A percentile compares a stretch with the other conserved stretches of the same genome.
phyloP scores from a whole-genome alignment of 179 eudicot genomes.

The Silene coronaria region DNA sequence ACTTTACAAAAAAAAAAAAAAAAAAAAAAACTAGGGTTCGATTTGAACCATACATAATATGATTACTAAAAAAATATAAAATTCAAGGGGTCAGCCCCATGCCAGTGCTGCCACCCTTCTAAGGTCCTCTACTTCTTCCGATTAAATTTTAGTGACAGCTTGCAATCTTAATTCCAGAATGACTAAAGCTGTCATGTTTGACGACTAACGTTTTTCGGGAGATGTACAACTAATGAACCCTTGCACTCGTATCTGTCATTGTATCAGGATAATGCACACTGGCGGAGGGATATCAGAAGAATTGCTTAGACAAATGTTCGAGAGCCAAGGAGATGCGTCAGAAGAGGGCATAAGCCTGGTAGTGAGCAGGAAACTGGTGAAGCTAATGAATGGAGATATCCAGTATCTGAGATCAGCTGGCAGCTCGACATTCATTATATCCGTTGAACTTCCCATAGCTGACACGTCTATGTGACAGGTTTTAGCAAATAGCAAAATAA shows the following conservation, averaged over 20 bases:
- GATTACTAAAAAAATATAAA: no score
- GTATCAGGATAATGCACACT: slow-evolving; percentile 67
- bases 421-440: slow-evolving; percentile 61
- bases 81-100: no score
- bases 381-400: slow-evolving; percentile 90
- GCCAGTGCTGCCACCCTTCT: no score
- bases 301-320: slow-evolving; percentile 78
- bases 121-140: no score
- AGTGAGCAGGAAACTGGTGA: slow-evolving; percentile 70
- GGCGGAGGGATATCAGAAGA: slow-evolving; percentile 80
- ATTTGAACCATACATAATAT: no score
- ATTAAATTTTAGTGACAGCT: no score
- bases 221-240: neutral
- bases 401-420: slow-evolving; percentile 77
- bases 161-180: neutral
- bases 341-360: slow-evolving; percentile 86
- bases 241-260: neutral
- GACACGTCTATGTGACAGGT: slow-evolving; percentile 22
- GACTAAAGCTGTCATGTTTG: neutral
- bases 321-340: slow-evolving; percentile 41
- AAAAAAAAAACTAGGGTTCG: no score
- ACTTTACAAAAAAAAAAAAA: no score
- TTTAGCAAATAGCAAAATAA: neutral
- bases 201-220: neutral
- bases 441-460: slow-evolving; percentile 69